A percentile compares a stretch with the other conserved stretches of the same genome.
phyloP scores from a whole-genome alignment of 805 yeast genomes.

The Ogataea methanolica region DNA sequence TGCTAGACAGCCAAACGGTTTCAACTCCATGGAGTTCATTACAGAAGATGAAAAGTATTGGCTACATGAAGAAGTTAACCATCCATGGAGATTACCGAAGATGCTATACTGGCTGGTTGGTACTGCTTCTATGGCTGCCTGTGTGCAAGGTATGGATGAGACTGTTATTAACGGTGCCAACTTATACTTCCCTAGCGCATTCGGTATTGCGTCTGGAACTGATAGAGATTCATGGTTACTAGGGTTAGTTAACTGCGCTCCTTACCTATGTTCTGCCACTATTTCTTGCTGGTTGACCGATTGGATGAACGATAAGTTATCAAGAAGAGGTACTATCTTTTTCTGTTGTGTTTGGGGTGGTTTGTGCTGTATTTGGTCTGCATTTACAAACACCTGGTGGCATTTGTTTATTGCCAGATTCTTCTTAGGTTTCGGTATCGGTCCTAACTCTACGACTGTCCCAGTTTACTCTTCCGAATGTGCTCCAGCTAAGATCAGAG shows the following conservation, averaged over 20 bases:
- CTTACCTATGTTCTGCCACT: slow-evolving; percentile 59
- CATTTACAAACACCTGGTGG: slow-evolving; percentile 60
- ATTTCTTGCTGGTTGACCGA: slow-evolving; percentile 65
- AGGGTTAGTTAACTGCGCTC: slow-evolving; percentile 67
- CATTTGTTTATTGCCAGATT: slow-evolving; percentile 65
- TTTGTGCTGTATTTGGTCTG: slow-evolving; percentile 65
- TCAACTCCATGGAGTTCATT: slow-evolving; percentile 52
- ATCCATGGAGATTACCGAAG: slow-evolving; percentile 41
- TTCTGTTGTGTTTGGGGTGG: slow-evolving; percentile 58
- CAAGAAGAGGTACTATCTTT: slow-evolving; percentile 66
- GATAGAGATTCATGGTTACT: slow-evolving; percentile 50
- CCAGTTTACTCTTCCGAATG: slow-evolving; percentile 70
- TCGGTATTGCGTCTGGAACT: slow-evolving; percentile 45
- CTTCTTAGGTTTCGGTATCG: slow-evolving; percentile 62
- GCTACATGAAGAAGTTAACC: slow-evolving; percentile 41
- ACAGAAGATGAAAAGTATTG: slow-evolving; percentile 50
- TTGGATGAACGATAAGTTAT: slow-evolving; percentile 48
- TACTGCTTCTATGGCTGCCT: slow-evolving; percentile 70
- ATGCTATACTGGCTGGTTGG: slow-evolving; percentile 54
- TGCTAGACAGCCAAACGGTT: slow-evolving; percentile 55
- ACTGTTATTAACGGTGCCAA: slow-evolving; percentile 72
- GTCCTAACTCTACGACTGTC: slow-evolving; percentile 67
- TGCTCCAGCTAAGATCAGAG: slow-evolving; percentile 58
- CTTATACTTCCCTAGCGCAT: slow-evolving; percentile 51
- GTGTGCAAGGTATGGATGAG: slow-evolving; percentile 79